Evolutionary conservation across 441 rosid species (phyloP), one percentile per base, ranked within the genome.

Genomic region (Breynia disticha): DNA sequence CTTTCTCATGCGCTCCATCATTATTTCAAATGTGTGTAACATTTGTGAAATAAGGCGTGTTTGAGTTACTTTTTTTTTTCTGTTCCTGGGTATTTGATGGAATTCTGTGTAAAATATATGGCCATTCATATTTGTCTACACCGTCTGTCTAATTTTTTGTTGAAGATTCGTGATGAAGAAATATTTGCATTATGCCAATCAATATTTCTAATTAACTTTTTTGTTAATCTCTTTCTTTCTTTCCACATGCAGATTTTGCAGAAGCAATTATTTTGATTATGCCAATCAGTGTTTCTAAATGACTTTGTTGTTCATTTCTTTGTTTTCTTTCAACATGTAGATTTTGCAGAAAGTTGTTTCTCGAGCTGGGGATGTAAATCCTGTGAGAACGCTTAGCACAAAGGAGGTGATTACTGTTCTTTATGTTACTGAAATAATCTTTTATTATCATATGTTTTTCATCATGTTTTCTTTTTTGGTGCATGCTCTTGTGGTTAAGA

Each of bases 271-370:
- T 60, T 12, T 49, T 17, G 48, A 45, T 13, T 58, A 28, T 45
- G 44, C 7, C 43, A 57, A 47, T 50, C 1, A 1, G 19, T 41
- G n/a, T 12, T 32, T 42, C 18, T 44, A 5, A 3, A 16, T 47
- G 39, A 39, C 43, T 12, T 7, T 53, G 19, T 48, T 50, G 12
- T 49, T 22, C 19, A 41, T 24, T 15, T 18, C 46, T 49, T 59
- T 49, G 7, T 54, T 48, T 49, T 41, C 47, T 24, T 63, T 45
- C 22, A 45, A 38, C 63, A 19, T 66, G 63, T 79, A 94, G 99
- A 87, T 94, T 76, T 61, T 94, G 78, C 99, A 94, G 78, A 82
- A 86, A 65, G 84, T 89, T 48, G 73, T 89, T 62, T 74, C 77
- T 51, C 95, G 95, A 47, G 95, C 87, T 72, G 74, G 66, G 58